Evolutionary conservation across 768 basidiomycete genomes (phyloP).

Genomic region (Pleurotus tuoliensis): DNA sequence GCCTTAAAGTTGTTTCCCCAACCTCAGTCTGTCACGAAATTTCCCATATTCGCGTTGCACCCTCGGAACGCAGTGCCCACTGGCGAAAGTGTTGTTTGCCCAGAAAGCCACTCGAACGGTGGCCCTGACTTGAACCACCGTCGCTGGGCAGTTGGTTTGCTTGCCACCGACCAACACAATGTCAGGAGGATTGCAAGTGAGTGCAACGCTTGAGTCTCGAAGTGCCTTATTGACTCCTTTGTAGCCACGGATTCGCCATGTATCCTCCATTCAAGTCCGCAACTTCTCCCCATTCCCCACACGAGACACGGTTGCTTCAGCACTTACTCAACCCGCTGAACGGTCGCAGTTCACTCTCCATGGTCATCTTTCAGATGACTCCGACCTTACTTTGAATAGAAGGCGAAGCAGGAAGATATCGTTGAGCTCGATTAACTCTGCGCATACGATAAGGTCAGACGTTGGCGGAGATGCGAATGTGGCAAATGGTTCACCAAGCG

Average conservation of each 20-base stretch:
- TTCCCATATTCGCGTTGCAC: no score
- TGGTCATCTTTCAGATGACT: slow-evolving; percentile 65
- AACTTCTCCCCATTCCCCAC: slow-evolving; percentile 85
- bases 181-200: not conserved
- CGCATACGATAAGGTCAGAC: slow-evolving; percentile 40
- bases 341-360: slow-evolving; percentile 54
- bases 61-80: no score
- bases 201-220: slow-evolving; percentile 4
- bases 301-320: slow-evolving; percentile 74
- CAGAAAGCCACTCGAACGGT: no score
- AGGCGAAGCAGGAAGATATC: slow-evolving; percentile 63
- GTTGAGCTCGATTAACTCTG: slow-evolving; percentile 47
- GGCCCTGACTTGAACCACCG: not conserved
- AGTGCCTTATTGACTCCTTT: slow-evolving; percentile 12
- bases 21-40: no score
- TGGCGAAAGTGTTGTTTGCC: no score
- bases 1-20: not conserved
- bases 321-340: slow-evolving; percentile 63
- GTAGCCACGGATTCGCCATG: slow-evolving; percentile 72
- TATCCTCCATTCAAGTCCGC: slow-evolving; percentile 67
- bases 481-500: slow-evolving; percentile 14
- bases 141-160: not conserved
- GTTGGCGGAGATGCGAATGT: slow-evolving; percentile 28
- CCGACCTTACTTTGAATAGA: slow-evolving; percentile 56
- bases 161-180: not conserved